Conservation (phyloP, 2,329 filamentous ascomycete genomes). For the Hypomyces rosellus region DNA sequence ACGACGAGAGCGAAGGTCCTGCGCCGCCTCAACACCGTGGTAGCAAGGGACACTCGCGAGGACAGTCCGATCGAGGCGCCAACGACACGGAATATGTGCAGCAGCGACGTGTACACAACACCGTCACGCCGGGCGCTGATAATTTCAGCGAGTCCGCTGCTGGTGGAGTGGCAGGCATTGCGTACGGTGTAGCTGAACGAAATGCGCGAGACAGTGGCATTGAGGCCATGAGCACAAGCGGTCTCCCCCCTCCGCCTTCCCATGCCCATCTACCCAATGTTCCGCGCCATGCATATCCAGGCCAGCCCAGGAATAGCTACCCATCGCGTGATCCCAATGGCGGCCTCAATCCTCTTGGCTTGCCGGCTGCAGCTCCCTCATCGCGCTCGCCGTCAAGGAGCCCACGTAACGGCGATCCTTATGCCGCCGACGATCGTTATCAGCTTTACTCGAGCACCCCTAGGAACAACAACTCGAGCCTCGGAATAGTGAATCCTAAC, state of each 20-base stretch:
- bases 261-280: conserved; percentile 21
- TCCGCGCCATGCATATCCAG: conserved; percentile 15
- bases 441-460: conserved; percentile 45
- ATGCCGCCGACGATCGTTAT: conserved; percentile 62
- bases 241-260: conserved; percentile 33
- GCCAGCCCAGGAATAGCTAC: neutral
- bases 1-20: conserved; percentile 6
- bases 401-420: conserved; percentile 33
- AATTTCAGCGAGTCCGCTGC: conserved; percentile 58
- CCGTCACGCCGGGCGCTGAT: conserved; percentile 57
- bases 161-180: conserved; percentile 63
- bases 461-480: conserved; percentile 39
- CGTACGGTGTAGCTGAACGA: conserved; percentile 58
- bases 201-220: conserved; percentile 59
- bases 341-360: conserved; percentile 20
- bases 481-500: conserved; percentile 66
- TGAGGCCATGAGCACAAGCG: conserved; percentile 47
- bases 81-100: conserved; percentile 4
- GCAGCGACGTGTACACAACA: conserved; percentile 18
- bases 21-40: conserved; percentile 6
- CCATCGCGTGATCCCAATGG: conserved; percentile 29
- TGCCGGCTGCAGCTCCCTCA: neutral
- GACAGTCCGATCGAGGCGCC: neutral
- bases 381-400: conserved; percentile 43
- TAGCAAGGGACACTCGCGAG: neutral